Conservation (phyloP, 306 rosid genomes). For the Arachis stenosperma region DNA sequence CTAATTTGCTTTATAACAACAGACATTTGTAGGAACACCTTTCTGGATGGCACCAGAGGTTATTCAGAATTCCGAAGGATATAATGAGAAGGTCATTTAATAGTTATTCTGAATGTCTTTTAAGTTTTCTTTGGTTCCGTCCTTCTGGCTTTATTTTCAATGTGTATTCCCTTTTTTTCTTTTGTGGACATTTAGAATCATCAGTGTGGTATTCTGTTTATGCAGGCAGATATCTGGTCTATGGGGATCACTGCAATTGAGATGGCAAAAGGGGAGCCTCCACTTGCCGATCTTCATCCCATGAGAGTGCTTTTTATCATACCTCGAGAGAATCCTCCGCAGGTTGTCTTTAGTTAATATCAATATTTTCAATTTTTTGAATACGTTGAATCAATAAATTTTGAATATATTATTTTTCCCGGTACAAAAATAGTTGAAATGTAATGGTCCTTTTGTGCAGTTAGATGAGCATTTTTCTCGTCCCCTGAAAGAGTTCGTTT, state of each 20-base stretch:
- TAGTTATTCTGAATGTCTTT: constrained; percentile 26
- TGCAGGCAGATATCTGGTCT: constrained; percentile 99
- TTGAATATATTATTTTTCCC: constrained; percentile 29
- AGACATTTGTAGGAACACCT: constrained; percentile 99
- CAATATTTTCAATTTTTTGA: constrained; percentile 30
- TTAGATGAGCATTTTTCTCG: constrained; percentile 99
- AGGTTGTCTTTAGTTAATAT: constrained; percentile 54
- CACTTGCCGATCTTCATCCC: constrained; percentile 98
- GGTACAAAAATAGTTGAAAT: constrained; percentile 31
- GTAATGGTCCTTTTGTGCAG: constrained; percentile 57
- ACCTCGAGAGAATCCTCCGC: constrained; percentile 98
- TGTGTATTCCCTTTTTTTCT: constrained; percentile 15
- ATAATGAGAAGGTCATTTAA: constrained; percentile 87
- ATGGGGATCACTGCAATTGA: constrained; percentile 97
- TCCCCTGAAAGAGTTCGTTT: constrained; percentile 91
- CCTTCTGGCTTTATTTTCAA: constrained; percentile 29
- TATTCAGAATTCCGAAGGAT: constrained; percentile 95
- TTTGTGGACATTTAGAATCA: constrained; percentile 35
- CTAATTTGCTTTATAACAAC: constrained; percentile 65
- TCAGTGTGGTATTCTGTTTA: constrained; percentile 45
- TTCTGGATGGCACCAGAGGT: constrained; percentile 99
- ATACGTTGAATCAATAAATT: constrained; percentile 19
- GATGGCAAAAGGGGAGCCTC: constrained; percentile 99
- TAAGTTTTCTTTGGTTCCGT: constrained; percentile 24
- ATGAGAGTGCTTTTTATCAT: constrained; percentile 98